Base-by-base conservation (phyloP, 306 rosid genomes). In the Malus sieversii region DNA sequence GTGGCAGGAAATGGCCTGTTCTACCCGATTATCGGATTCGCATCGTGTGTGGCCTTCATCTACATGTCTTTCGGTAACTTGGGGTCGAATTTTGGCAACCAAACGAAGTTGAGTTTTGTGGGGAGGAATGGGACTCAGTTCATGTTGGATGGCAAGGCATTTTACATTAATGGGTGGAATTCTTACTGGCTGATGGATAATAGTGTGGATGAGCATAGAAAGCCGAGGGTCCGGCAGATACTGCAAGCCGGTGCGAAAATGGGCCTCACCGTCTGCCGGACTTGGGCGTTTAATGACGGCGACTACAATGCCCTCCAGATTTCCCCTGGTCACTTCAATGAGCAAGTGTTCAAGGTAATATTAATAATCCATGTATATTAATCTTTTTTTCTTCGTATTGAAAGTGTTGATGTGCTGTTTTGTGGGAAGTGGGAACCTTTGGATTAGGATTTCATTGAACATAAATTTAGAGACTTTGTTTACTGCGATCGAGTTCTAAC, bases 261-360 rank as follows among this genome's bases (percentile, higher is more conserved):
- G 97, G 99, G 99, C 78, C 93, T 95, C 75, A 92, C 97, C 6
- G 96, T 95, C 62, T 95, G 99, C 78, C 70, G 99, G 75, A 90
- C 99, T 85, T 95, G 99, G 99, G 99, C 97, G 0, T 95, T 95
- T 75, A 95, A 89, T 77, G 99, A 95, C 46, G 99, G 99, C 30
- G 88, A 77, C 53, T 89, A 95, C 81, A 85, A 95, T 78, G 93
- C 99, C 77, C 97, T 95, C 60, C 99, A 95, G 88, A 80, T 82
- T 84, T 89, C 96, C 68, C 99, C 96, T 16, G 97, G 99, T 78
- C 87, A 22, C 30, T 95, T 89, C 75, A 82, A 95, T 79, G 99
- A 95, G 81, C 85, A 84, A 65, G 90, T 87, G 75, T 95, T 95
- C 75, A 75, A 89, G 97, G 99, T 95, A 87, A 68, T 95, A 87